Percentiles rank a stretch among this genome's conserved stretches.
Conservation (phyloP, 2,329 filamentous ascomycete species). For the Fusarium sp. region DNA sequence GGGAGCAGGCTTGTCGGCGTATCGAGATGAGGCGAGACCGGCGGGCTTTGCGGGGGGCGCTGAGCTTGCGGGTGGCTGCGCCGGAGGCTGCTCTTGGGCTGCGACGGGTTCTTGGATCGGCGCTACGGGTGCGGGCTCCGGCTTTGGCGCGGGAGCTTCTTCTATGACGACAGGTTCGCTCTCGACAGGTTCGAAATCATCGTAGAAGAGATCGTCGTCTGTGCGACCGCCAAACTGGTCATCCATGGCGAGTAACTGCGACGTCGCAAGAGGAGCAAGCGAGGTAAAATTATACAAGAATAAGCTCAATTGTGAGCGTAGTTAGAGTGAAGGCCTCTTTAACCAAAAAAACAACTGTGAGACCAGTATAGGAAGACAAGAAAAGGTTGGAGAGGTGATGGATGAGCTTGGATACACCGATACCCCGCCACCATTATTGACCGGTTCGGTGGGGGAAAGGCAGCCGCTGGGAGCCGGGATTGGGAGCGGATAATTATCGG, state of each 20-base stretch:
- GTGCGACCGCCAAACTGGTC: slow-evolving; percentile 68
- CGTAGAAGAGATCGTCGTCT: slow-evolving; percentile 68
- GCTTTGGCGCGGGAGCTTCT: slow-evolving; percentile 25
- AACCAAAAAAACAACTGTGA: not conserved
- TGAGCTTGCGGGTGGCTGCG: slow-evolving; percentile 22
- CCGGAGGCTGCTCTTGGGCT: slow-evolving; percentile 14
- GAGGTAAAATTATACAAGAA: not conserved
- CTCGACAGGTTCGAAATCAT: slow-evolving; percentile 66
- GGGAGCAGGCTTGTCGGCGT: slow-evolving; percentile 45
- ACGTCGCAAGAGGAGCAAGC: not conserved
- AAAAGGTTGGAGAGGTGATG: not conserved
- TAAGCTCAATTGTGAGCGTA: not conserved
- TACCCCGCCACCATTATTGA: slow-evolving; percentile 36
- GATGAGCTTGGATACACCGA: slow-evolving; percentile 19
- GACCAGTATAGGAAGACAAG: not conserved
- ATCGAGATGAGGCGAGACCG: slow-evolving; percentile 46
- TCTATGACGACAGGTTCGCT: slow-evolving; percentile 45
- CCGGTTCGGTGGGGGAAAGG: slow-evolving; percentile 11
- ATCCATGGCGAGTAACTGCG: slow-evolving; percentile 55
- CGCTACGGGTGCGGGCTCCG: slow-evolving; percentile 23
- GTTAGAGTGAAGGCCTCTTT: not conserved
- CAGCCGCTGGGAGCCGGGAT: not conserved
- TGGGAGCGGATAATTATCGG: slow-evolving; percentile 19
- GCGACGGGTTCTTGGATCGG: slow-evolving; percentile 24
- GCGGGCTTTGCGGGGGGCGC: slow-evolving; percentile 32